Base-by-base conservation (phyloP, 2,329 filamentous ascomycete species). In the Cercospora sp. region DNA sequence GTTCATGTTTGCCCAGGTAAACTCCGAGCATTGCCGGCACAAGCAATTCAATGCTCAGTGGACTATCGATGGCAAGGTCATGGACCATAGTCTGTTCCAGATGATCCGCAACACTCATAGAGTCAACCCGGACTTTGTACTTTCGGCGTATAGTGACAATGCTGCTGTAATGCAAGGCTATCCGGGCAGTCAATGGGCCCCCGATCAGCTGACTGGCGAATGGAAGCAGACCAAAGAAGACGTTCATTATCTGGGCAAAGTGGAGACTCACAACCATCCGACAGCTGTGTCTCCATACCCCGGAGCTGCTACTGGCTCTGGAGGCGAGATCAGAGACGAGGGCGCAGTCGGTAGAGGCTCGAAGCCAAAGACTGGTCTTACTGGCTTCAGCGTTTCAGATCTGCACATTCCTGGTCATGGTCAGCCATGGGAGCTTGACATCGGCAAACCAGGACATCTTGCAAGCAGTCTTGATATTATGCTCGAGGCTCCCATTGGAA, bases 1-100 rank as follows among this genome's bases (percentile, higher is more conserved):
- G 23, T 98, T 98, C 85, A 98, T 98, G 95, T 99, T 98, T 79
- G 94, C 94, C 16, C 95, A 99, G 81, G 94, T 99, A 79, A 98
- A 98, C 83, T 98, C 94, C 3, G 95, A 99, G 84, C 94, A 98
- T 81, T 97, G 88, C 77, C 82, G 88, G 67, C 88, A 90, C 78
- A 96, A 97, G 84, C 91, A 96, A 75, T 99, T 99, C 87, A 99
- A 99, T 80, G 94, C 95, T 30, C 90, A 89, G 67, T 99, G 95
- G 93, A 95, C 90, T 16, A 96, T 99, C 75, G 94, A 99, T 78
- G 94, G 94, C 63, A 85, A 91, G 72, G 83, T 85, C 71, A 95
- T 94, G 85, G 86, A 87, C 57, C 87, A 91, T 77, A 94, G 90
- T 72, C 85, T 99, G 7, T 99, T 99, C 77, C 89, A 89, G 39